A percentile compares a stretch with the other conserved stretches of the same genome.
Conservation (phyloP, 768 basidiomycete genomes). For the Termitomyces heimii region DNA sequence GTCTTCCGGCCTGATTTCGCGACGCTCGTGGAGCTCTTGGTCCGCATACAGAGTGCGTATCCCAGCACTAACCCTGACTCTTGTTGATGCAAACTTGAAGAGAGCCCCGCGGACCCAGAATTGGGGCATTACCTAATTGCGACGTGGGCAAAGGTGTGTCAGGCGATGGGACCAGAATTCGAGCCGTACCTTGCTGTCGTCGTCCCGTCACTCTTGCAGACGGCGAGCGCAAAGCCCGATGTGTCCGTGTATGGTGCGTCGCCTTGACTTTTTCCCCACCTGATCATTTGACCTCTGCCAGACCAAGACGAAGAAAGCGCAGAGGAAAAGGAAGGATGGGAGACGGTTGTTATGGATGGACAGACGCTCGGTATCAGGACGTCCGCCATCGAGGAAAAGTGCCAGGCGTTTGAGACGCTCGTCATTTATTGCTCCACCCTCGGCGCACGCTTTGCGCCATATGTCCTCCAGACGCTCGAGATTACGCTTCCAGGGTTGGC, state of each 20-base stretch:
- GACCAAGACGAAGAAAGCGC: neutral
- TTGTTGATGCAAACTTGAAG: too few species aligned
- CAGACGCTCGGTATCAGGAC: neutral
- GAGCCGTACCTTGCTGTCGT: constrained; percentile 83
- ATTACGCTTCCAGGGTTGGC: constrained; percentile 63
- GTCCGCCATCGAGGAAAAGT: neutral
- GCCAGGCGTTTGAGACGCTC: neutral
- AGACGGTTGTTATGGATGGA: neutral
- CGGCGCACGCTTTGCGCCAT: neutral
- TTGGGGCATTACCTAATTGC: constrained; percentile 71
- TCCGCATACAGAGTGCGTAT: constrained; percentile 73
- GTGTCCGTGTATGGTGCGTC: constrained; percentile 65
- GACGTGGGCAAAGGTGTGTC: constrained; percentile 88
- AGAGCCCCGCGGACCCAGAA: constrained; percentile 62
- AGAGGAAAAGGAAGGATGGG: neutral
- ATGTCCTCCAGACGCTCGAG: constrained; percentile 60
- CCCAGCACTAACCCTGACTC: too few species aligned
- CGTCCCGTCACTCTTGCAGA: constrained; percentile 70
- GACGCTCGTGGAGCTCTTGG: constrained; percentile 64
- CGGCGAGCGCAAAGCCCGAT: constrained; percentile 78
- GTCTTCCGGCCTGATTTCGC: constrained; percentile 72
- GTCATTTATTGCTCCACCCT: neutral
- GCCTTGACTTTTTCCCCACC: neutral
- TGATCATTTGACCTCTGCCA: neutral
- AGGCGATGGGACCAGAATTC: constrained; percentile 79